Conservation (phyloP, 1,284 basidiomycete species). For the Boletus austroedulis region DNA sequence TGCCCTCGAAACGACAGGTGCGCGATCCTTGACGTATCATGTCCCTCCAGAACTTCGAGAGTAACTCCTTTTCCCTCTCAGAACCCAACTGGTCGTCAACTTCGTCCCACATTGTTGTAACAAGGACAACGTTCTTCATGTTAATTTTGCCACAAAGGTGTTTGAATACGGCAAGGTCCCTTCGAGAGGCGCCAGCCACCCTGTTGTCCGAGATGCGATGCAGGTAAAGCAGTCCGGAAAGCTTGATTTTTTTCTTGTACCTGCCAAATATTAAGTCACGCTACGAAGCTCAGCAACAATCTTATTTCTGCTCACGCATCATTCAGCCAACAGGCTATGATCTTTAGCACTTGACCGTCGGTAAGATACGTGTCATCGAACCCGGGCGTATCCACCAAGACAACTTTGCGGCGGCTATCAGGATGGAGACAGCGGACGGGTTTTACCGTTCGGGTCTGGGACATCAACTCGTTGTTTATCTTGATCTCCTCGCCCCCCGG, state of each 20-base stretch:
- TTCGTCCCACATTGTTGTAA: too few species aligned
- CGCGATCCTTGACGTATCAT: constrained; percentile 18
- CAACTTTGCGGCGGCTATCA: not conserved
- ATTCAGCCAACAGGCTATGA: constrained; percentile 6
- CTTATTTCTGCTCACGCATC: too few species aligned
- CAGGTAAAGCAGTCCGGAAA: constrained; percentile 26
- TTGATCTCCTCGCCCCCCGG: not conserved
- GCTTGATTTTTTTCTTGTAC: too few species aligned
- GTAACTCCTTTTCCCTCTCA: constrained; percentile 1
- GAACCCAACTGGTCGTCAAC: too few species aligned
- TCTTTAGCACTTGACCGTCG: constrained; percentile 16
- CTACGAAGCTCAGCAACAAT: too few species aligned
- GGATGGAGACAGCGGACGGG: constrained; percentile 1
- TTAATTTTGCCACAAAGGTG: constrained; percentile 23
- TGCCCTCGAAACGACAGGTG: constrained; percentile 12
- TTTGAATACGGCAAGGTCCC: constrained; percentile 23
- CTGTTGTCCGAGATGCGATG: constrained; percentile 42
- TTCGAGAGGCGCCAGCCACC: constrained; percentile 37
- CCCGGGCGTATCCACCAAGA: constrained; percentile 30
- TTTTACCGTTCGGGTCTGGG: constrained; percentile 14
- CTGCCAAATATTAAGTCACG: too few species aligned
- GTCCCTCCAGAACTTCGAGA: constrained; percentile 10
- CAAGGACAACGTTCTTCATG: constrained; percentile 27
- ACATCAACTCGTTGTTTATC: not conserved
- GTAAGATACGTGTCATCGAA: constrained; percentile 22